phyloP scores from a whole-genome alignment of 2,329 filamentous ascomycete genomes.

The Fusarium cicatricum region DNA sequence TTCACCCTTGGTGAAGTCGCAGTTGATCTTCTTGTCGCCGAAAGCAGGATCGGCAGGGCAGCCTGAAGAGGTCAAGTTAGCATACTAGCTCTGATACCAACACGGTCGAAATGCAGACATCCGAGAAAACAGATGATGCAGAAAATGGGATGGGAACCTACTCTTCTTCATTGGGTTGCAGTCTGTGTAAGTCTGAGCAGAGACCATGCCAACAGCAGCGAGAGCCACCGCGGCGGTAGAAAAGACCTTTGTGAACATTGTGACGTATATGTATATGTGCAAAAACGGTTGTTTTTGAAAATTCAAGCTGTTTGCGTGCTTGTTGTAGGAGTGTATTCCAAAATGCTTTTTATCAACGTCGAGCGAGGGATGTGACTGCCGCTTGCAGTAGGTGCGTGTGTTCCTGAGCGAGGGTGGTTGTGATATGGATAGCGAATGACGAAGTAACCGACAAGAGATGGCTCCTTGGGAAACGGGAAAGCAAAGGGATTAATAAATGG shows the following conservation, averaged over 20 bases:
- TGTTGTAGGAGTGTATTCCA: constrained; percentile 11
- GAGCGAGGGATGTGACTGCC: constrained; percentile 27
- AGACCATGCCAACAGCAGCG: constrained; percentile 57
- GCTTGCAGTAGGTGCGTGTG: constrained; percentile 20
- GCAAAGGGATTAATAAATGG: constrained; percentile 32
- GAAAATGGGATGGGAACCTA: constrained; percentile 36
- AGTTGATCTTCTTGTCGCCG: constrained; percentile 61
- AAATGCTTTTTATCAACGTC: constrained; percentile 26
- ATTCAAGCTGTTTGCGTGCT: constrained; percentile 9
- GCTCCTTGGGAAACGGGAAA: constrained; percentile 6
- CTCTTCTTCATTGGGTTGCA: constrained; percentile 64
- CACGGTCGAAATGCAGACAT: no score
- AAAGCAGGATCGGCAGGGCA: constrained; percentile 83
- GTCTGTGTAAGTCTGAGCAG: constrained; percentile 64
- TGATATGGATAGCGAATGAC: constrained; percentile 4
- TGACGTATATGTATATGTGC: constrained; percentile 18
- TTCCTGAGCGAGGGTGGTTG: constrained; percentile 28
- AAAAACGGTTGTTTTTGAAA: neutral
- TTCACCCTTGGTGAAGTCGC: constrained; percentile 80
- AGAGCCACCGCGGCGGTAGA: constrained; percentile 57
- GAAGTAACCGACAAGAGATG: constrained; percentile 1
- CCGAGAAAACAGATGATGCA: neutral
- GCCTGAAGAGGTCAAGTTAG: constrained; percentile 44
- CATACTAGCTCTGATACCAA: neutral
- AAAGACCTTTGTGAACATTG: constrained; percentile 56